These are phyloP conservation scores for Oryza officinalis DNA, from an alignment of 176 grass and related monocot species.

Conservation along the genomic window DNA sequence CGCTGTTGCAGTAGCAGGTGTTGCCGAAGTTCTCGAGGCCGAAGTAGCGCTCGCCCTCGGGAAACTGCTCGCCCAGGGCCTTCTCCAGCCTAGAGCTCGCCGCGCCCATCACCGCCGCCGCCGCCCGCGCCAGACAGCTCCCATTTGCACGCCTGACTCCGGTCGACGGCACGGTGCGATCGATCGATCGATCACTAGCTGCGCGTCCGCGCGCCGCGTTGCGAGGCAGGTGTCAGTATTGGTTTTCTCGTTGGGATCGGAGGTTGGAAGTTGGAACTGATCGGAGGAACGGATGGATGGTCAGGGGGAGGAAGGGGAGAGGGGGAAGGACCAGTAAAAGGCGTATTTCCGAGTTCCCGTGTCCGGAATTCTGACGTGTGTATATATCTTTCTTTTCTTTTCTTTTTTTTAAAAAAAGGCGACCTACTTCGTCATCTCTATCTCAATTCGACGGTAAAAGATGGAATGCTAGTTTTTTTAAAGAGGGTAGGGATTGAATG, in stretches of 20 bases:
- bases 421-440: not conserved
- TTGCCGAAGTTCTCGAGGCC: conserved; percentile 99
- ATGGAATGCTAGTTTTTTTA: not conserved
- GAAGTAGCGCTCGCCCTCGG: conserved; percentile 98
- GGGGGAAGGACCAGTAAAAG: not conserved
- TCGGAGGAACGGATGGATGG: not conserved
- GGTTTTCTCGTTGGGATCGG: conserved; percentile 26
- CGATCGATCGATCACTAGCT: not conserved
- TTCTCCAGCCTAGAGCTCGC: conserved; percentile 98
- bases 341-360: not conserved
- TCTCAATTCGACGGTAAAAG: not conserved
- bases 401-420: not conserved
- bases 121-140: conserved; percentile 25
- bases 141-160: conserved; percentile 30
- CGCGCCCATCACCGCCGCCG: conserved; percentile 83
- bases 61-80: conserved; percentile 93
- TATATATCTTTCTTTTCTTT: no score
- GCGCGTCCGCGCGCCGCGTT: not conserved
- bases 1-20: conserved; percentile 99
- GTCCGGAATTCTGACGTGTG: not conserved
- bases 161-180: not conserved
- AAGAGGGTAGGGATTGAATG: not conserved
- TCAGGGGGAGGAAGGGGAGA: not conserved
- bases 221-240: not conserved
- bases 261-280: conserved; percentile 1